A percentile compares a stretch with the other conserved stretches of the same genome.
Evolutionary conservation across 2,329 filamentous ascomycete genomes (phyloP).

Genomic region (Fusarium incarnatum): DNA sequence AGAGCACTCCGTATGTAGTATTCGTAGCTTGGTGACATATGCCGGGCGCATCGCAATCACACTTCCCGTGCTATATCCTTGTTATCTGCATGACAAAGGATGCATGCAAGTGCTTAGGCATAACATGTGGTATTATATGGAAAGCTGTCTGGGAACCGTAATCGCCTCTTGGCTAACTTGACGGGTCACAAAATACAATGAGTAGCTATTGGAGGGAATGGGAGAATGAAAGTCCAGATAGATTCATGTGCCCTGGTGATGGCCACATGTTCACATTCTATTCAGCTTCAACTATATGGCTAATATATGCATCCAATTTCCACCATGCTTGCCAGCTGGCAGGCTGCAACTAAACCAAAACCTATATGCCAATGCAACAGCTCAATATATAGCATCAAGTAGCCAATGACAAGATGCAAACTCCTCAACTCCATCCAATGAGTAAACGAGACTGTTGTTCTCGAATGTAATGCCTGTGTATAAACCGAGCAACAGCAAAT

Average conservation of each 20-base stretch:
- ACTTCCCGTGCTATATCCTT: conserved; percentile 13
- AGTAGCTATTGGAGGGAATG: not conserved
- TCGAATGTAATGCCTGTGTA: conserved; percentile 21
- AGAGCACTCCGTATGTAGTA: not conserved
- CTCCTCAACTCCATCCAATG: conserved; percentile 43
- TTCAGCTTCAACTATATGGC: conserved; percentile 8
- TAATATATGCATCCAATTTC: conserved; percentile 16
- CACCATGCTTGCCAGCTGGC: conserved; percentile 12
- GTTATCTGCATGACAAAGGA: conserved; percentile 14
- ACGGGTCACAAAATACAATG: conserved; percentile 1
- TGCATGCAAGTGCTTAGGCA: conserved; percentile 1
- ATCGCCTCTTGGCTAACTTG: conserved; percentile 1
- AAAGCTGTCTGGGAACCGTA: not conserved
- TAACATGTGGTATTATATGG: not conserved
- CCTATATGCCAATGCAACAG: not conserved
- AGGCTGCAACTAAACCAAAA: conserved; percentile 23
- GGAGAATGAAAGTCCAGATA: not conserved
- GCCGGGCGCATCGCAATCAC: conserved; percentile 21
- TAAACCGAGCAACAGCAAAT: conserved; percentile 10
- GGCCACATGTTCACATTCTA: conserved; percentile 1
- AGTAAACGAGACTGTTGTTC: conserved; percentile 24
- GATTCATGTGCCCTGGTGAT: not conserved
- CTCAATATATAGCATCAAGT: conserved; percentile 1
- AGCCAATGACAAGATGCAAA: conserved; percentile 10
- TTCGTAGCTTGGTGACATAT: conserved; percentile 16